Evolutionary conservation across 345 rosid species (phyloP).

Genomic region (Euphorbia pulcherrima): DNA sequence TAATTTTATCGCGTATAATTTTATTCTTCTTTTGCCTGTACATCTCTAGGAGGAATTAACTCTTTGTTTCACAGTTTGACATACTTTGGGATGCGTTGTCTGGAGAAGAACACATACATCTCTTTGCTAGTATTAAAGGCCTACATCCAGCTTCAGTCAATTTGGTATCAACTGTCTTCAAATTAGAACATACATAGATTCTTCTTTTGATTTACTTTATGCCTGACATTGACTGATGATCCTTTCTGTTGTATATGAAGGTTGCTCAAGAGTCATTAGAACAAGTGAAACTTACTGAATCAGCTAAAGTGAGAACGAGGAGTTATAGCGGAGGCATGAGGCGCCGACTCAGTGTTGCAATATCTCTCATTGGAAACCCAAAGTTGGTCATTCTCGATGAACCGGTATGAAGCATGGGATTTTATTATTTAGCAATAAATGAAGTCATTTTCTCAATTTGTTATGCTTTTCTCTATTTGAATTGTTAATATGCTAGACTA

Average conservation of each 20-base stretch:
- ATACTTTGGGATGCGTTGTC: constrained; percentile 87
- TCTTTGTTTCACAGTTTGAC: constrained; percentile 54
- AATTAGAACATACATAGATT: not conserved
- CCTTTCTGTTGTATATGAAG: constrained; percentile 25
- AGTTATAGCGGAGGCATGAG: constrained; percentile 98
- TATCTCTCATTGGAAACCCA: constrained; percentile 79
- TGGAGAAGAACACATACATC: constrained; percentile 79
- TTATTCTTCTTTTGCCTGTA: not conserved
- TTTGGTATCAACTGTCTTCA: constrained; percentile 38
- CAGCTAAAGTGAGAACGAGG: constrained; percentile 69
- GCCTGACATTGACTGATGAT: not conserved
- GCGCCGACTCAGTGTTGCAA: constrained; percentile 90
- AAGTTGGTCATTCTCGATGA: constrained; percentile 83
- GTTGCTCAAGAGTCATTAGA: constrained; percentile 61
- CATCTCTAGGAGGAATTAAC: constrained; percentile 7
- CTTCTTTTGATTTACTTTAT: not conserved
- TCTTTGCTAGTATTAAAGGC: constrained; percentile 80
- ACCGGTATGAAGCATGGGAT: constrained; percentile 44
- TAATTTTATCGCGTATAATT: not conserved
- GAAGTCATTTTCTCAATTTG: no score
- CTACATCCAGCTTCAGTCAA: constrained; percentile 54
- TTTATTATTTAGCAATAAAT: no score
- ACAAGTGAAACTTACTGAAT: constrained; percentile 65
- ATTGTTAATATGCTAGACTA: constrained; percentile 47
- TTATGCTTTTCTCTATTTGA: not conserved